A percentile compares a stretch with the other conserved stretches of the same genome.
Evolutionary conservation across 176 grass and related monocot genomes (phyloP).

Genomic region (Calamus simplicifolius): DNA sequence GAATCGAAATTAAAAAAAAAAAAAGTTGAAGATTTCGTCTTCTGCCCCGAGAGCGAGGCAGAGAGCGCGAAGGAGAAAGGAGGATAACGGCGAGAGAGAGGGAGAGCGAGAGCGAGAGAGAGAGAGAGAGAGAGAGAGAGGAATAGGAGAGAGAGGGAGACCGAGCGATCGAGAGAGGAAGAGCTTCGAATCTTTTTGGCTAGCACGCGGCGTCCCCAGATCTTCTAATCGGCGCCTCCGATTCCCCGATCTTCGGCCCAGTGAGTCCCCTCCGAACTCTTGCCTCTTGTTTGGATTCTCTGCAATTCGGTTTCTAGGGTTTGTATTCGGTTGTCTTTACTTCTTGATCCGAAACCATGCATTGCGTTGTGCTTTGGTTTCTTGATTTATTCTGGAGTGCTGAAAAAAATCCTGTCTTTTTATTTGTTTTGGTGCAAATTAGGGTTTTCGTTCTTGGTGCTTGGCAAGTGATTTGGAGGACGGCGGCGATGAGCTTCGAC

Average conservation of each 20-base stretch:
- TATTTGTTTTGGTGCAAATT: constrained; percentile 20
- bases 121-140: constrained; percentile 13
- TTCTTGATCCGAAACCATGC: constrained; percentile 18
- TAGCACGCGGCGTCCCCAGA: constrained; percentile 23
- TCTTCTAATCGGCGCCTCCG: constrained; percentile 58
- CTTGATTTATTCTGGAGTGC: not conserved
- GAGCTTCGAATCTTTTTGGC: not conserved
- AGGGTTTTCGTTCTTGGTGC: constrained; percentile 33
- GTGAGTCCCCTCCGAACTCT: constrained; percentile 32
- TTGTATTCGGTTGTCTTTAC: not conserved
- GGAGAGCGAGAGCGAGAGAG: no score
- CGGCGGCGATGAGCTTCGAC: constrained; percentile 61
- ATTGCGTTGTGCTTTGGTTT: constrained; percentile 24
- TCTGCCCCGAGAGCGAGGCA: constrained; percentile 10
- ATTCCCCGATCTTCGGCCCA: constrained; percentile 15
- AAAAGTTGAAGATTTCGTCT: constrained; percentile 15
- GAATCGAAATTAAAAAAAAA: not conserved
- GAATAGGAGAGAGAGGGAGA: constrained; percentile 2
- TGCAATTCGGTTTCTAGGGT: constrained; percentile 13
- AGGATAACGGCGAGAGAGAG: constrained; percentile 19
- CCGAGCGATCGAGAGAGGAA: not conserved
- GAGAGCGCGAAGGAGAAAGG: constrained; percentile 8
- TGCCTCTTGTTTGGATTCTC: not conserved
- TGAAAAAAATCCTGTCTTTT: constrained; percentile 1
- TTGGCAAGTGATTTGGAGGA: not conserved